These are phyloP conservation scores for Hortiboletus rubellus DNA, from an alignment of 1,284 basidiomycete species.

Conservation along the genomic window DNA sequence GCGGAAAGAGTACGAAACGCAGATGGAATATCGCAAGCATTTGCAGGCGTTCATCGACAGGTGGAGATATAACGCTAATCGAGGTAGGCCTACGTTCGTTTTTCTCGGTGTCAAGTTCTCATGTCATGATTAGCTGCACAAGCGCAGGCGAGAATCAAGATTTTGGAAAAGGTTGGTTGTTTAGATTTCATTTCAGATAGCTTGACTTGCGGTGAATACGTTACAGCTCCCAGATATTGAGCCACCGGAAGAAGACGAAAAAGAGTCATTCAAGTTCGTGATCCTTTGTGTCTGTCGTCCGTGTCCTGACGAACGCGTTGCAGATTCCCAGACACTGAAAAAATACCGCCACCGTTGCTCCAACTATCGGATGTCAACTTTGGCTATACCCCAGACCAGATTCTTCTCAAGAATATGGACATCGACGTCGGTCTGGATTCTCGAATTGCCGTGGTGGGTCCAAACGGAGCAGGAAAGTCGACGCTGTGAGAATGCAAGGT, in stretches of 20 bases:
- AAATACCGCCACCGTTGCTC: constrained; percentile 94
- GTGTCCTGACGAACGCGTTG: neutral
- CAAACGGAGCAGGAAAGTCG: constrained; percentile 80
- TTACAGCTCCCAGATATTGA: constrained; percentile 84
- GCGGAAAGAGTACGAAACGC: constrained; percentile 92
- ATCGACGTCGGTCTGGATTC: constrained; percentile 91
- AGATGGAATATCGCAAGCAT: constrained; percentile 93
- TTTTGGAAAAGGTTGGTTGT: constrained; percentile 80
- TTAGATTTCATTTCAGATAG: neutral
- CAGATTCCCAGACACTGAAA: constrained; percentile 91
- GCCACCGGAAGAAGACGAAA: constrained; percentile 88
- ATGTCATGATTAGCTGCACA: constrained; percentile 63
- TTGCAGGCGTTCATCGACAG: constrained; percentile 97
- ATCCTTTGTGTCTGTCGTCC: neutral
- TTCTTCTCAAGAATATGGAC: constrained; percentile 81
- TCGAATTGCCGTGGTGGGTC: constrained; percentile 88
- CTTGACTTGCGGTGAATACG: neutral
- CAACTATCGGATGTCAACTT: constrained; percentile 93
- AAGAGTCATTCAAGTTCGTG: constrained; percentile 79
- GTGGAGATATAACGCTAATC: constrained; percentile 94
- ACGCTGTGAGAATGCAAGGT: constrained; percentile 53
- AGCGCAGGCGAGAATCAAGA: constrained; percentile 97
- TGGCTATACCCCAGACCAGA: constrained; percentile 82
- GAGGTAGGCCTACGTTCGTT: constrained; percentile 45
- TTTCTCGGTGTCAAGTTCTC: neutral